Conservation (phyloP, 768 basidiomycete genomes). For the Lactarius vividus region DNA sequence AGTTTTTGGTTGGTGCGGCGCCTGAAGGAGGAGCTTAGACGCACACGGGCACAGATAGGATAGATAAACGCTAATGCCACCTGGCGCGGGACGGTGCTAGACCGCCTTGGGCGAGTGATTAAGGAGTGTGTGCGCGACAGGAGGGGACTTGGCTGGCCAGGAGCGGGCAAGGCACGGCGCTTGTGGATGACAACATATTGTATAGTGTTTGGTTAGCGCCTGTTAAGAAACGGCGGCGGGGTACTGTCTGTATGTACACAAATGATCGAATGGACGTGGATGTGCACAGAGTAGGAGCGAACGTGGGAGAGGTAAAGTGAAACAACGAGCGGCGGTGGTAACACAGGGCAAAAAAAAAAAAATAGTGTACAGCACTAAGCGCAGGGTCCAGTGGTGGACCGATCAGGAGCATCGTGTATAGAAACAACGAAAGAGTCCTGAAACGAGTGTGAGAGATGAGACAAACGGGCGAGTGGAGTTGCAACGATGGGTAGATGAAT, state of each 20-base stretch:
- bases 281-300: background rate
- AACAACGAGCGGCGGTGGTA: background rate
- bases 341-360: background rate
- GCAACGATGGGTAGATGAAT: slow-evolving; percentile 8
- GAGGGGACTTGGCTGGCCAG: too few relatives aligned
- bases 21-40: background rate
- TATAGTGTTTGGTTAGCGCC: background rate
- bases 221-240: background rate
- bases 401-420: background rate
- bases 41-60: background rate
- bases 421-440: background rate
- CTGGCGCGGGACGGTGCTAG: background rate
- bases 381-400: background rate
- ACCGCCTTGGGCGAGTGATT: background rate
- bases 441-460: background rate
- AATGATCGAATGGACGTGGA: background rate
- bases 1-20: background rate
- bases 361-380: slow-evolving; percentile 8
- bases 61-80: background rate
- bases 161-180: background rate
- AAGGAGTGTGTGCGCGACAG: background rate
- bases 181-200: background rate
- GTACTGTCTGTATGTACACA: background rate
- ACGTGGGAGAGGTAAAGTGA: background rate
- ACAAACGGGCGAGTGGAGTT: background rate